Evolutionary conservation across 768 basidiomycete species (phyloP).

Genomic region (Psilocybe cubensis): DNA sequence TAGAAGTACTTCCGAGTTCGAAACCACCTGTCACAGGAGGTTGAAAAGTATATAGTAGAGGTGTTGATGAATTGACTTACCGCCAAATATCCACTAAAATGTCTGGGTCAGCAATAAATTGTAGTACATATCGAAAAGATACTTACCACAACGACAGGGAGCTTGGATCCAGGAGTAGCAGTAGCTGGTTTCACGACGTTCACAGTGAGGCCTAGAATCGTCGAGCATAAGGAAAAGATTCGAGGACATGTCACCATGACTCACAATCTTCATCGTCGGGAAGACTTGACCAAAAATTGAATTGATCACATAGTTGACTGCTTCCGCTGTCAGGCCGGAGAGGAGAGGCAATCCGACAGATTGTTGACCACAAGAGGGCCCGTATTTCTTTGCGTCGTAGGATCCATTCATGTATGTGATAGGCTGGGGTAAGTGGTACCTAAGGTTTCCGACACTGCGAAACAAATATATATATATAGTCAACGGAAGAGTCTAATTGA

Average conservation of each 20-base stretch:
- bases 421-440: not conserved
- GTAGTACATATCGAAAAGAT: not conserved
- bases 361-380: slow-evolving; percentile 1
- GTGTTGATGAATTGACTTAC: not conserved
- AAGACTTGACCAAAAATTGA: not conserved
- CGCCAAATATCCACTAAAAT: not conserved
- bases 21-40: not conserved
- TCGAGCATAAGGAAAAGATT: not conserved
- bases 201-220: not conserved
- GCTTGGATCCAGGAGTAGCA: not conserved
- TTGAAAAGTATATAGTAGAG: not conserved
- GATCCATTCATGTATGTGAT: not conserved
- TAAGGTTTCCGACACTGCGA: not conserved
- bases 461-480: not conserved
- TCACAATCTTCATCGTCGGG: not conserved
- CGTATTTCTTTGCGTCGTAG: not conserved
- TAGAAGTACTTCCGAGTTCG: not conserved
- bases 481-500: not conserved
- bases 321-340: too few relatives aligned
- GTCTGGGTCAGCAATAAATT: not conserved
- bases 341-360: not conserved
- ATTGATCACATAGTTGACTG: too few relatives aligned
- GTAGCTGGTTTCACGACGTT: not conserved
- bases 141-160: slow-evolving; percentile 1
- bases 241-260: not conserved